Evolutionary conservation across 805 yeast genomes (phyloP).

Genomic region (Helenozyma baotianmanensis): DNA sequence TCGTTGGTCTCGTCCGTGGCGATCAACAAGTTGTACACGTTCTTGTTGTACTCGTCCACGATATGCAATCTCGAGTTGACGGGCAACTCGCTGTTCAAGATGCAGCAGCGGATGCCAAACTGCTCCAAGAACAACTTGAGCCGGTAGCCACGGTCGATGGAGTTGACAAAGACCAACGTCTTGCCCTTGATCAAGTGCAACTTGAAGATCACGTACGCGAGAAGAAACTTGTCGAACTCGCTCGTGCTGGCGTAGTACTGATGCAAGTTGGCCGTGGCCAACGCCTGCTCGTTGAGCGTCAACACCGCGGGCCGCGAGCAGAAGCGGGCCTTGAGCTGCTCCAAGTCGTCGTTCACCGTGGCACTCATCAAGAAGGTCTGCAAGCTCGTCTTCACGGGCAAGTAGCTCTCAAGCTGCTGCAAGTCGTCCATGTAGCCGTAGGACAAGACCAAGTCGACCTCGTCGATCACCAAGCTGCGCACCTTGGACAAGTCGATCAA

Average conservation of each 20-base stretch:
- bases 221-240: conserved; percentile 87
- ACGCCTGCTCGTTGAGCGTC: conserved; percentile 61
- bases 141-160: conserved; percentile 92
- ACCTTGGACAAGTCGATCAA: conserved; percentile 52
- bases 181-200: conserved; percentile 86
- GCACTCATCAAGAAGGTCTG: conserved; percentile 97
- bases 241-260: conserved; percentile 85
- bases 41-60: conserved; percentile 91
- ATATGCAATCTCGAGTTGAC: conserved; percentile 89
- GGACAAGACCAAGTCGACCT: conserved; percentile 85
- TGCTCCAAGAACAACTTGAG: conserved; percentile 87
- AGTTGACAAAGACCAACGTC: conserved; percentile 84
- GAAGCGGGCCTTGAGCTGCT: conserved; percentile 66
- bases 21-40: conserved; percentile 78
- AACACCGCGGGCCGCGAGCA: conserved; percentile 82
- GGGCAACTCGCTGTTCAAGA: conserved; percentile 89
- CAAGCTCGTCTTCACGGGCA: conserved; percentile 69
- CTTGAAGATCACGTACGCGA: conserved; percentile 89
- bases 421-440: conserved; percentile 91
- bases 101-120: conserved; percentile 86
- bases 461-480: conserved; percentile 81
- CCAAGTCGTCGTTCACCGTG: conserved; percentile 82
- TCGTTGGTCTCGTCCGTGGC: conserved; percentile 90
- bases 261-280: conserved; percentile 53
- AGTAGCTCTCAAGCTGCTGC: conserved; percentile 52